These are phyloP conservation scores for Ailanthus altissimus DNA, from an alignment of 345 rosid species.

Conservation along the genomic window DNA sequence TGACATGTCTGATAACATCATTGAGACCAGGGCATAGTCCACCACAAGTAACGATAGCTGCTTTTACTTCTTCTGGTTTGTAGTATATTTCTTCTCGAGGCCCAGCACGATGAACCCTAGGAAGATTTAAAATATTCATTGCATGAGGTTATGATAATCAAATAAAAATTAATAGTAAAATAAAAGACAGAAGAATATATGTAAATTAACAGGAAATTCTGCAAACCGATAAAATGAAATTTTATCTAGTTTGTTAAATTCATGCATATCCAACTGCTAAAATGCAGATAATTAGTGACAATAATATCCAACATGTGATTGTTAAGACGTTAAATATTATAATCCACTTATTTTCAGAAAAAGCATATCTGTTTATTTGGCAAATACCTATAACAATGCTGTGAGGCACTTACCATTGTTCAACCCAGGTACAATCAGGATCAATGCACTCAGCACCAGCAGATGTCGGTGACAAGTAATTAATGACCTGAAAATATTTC, in stretches of 20 bases:
- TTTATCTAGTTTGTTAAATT: not conserved
- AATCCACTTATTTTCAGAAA: not conserved
- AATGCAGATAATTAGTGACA: not conserved
- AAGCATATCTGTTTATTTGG: constrained; percentile 10
- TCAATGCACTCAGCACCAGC: constrained; percentile 91
- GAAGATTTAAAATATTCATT: constrained; percentile 16
- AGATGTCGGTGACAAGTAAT: constrained; percentile 71
- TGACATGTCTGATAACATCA: constrained; percentile 88
- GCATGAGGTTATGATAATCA: not conserved
- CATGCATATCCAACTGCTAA: not conserved
- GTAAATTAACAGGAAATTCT: not conserved
- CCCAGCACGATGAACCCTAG: constrained; percentile 94
- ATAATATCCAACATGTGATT: not conserved
- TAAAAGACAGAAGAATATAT: not conserved
- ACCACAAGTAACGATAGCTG: constrained; percentile 94
- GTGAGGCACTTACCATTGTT: constrained; percentile 68
- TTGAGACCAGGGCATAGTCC: constrained; percentile 97
- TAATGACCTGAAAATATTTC: constrained; percentile 53
- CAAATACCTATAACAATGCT: constrained; percentile 10
- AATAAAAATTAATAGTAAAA: not conserved
- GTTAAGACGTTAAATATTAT: not conserved
- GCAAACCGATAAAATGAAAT: not conserved
- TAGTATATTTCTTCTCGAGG: constrained; percentile 88
- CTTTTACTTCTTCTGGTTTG: constrained; percentile 86
- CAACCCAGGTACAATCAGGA: constrained; percentile 84